Percentiles rank a stretch among this genome's conserved stretches.
These are phyloP conservation scores for Elsinoe fawcettii DNA, from an alignment of 2,329 filamentous ascomycete genomes.

Conservation along the genomic window DNA sequence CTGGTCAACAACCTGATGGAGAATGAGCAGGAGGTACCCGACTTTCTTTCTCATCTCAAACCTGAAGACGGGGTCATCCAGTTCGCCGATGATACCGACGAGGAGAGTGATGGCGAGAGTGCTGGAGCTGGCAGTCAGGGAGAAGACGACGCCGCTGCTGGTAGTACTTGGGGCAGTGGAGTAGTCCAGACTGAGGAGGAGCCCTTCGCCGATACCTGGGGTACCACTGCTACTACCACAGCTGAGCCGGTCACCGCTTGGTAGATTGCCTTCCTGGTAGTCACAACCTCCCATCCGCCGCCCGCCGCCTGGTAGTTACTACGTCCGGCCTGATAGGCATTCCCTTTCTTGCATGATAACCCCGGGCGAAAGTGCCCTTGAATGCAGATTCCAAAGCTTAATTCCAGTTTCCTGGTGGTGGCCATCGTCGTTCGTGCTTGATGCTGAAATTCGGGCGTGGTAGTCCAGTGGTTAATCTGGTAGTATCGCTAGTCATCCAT, in stretches of 20 bases:
- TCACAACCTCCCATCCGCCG: background rate
- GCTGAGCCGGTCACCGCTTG: background rate
- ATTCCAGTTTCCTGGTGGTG: too few relatives aligned
- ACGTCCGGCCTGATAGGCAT: too few relatives aligned
- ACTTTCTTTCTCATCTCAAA: constrained; percentile 63
- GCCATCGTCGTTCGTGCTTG: too few relatives aligned
- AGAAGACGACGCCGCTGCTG: constrained; percentile 14
- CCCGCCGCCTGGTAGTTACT: background rate
- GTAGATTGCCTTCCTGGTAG: background rate
- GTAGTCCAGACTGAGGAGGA: background rate
- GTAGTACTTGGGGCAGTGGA: constrained; percentile 20
- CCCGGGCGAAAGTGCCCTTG: too few relatives aligned
- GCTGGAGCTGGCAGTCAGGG: constrained; percentile 19
- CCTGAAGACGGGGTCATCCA: constrained; percentile 47
- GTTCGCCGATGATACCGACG: constrained; percentile 49
- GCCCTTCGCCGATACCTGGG: background rate
- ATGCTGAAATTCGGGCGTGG: too few relatives aligned
- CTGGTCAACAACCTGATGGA: constrained; percentile 78
- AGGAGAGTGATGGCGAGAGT: constrained; percentile 29
- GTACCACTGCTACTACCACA: background rate
- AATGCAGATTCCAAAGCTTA: too few relatives aligned
- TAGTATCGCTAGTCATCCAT: too few relatives aligned
- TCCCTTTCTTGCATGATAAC: too few relatives aligned
- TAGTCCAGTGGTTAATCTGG: too few relatives aligned
- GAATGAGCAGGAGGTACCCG: constrained; percentile 67